Conservation (phyloP, 179 eudicot species). For the Beta macrorhiza region DNA sequence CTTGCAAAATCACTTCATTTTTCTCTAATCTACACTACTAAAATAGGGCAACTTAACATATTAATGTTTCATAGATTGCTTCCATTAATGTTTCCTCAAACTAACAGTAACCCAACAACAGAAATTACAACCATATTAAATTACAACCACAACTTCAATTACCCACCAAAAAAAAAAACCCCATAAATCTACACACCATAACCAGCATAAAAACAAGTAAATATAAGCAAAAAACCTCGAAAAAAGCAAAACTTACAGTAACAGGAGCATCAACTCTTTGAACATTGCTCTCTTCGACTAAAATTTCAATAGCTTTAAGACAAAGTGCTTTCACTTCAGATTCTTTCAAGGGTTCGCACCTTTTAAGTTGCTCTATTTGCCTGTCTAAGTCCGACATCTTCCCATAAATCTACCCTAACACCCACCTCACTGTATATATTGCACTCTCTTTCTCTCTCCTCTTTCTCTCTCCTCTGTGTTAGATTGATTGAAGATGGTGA, state of each 20-base stretch:
- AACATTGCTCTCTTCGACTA: slow-evolving; percentile 89
- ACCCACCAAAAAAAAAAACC: background rate
- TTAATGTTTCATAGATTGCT: no score
- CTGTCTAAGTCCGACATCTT: slow-evolving; percentile 81
- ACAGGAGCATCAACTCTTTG: slow-evolving; percentile 95
- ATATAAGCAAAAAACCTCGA: background rate
- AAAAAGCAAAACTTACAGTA: slow-evolving; percentile 23
- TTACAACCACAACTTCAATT: background rate
- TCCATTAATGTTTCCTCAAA: background rate
- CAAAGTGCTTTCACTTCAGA: slow-evolving; percentile 85
- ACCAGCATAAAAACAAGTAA: background rate
- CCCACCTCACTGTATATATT: no score
- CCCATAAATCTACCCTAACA: background rate
- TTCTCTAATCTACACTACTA: background rate
- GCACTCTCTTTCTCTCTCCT: background rate
- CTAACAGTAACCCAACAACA: background rate
- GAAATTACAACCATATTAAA: background rate
- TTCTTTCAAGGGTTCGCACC: slow-evolving; percentile 81
- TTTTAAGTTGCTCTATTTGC: slow-evolving; percentile 86
- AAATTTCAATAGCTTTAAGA: slow-evolving; percentile 88
- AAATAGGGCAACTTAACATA: background rate
- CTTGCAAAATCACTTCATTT: background rate
- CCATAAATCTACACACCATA: background rate
- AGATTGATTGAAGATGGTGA: slow-evolving; percentile 11
- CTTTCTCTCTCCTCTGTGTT: slow-evolving; percentile 20